Percentiles rank a stretch among this genome's conserved stretches.
phyloP scores from a whole-genome alignment of 495 filamentous ascomycete genomes.

The Penicillium chermesinum region DNA sequence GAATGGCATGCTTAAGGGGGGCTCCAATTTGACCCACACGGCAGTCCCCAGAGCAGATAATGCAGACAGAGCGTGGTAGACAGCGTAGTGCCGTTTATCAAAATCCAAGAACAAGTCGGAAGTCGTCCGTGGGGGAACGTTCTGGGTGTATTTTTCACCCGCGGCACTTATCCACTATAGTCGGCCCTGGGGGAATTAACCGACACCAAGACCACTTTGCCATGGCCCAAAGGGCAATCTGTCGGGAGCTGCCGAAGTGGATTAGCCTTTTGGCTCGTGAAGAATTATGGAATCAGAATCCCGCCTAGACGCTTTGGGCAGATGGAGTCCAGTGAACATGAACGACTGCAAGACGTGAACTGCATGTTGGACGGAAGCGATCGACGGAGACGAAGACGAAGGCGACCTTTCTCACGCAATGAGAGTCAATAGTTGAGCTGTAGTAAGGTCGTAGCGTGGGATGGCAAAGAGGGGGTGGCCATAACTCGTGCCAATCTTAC shows the following conservation, averaged over 20 bases:
- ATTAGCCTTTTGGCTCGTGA: not conserved
- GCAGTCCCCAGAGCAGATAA: not conserved
- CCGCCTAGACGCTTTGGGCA: not conserved
- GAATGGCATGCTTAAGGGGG: conserved; percentile 1
- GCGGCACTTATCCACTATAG: not conserved
- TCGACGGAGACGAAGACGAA: not conserved
- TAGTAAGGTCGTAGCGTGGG: not conserved
- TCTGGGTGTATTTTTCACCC: not conserved
- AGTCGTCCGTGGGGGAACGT: not conserved
- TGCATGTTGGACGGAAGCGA: no score
- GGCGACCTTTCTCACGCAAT: not conserved
- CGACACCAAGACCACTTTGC: no score
- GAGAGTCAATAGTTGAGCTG: not conserved
- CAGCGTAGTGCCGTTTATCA: not conserved
- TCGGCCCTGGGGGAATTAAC: no score
- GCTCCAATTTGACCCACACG: conserved; percentile 9
- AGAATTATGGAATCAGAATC: not conserved
- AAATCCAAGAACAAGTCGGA: not conserved
- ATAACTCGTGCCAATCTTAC: not conserved
- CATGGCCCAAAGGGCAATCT: not conserved
- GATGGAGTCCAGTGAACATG: not conserved
- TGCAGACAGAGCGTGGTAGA: not conserved
- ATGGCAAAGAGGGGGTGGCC: not conserved
- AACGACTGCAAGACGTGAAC: not conserved
- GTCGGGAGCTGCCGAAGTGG: not conserved